Percentiles rank a stretch among this genome's conserved stretches.
phyloP scores from a whole-genome alignment of 805 yeast species.

The Myxozyma geophila region DNA sequence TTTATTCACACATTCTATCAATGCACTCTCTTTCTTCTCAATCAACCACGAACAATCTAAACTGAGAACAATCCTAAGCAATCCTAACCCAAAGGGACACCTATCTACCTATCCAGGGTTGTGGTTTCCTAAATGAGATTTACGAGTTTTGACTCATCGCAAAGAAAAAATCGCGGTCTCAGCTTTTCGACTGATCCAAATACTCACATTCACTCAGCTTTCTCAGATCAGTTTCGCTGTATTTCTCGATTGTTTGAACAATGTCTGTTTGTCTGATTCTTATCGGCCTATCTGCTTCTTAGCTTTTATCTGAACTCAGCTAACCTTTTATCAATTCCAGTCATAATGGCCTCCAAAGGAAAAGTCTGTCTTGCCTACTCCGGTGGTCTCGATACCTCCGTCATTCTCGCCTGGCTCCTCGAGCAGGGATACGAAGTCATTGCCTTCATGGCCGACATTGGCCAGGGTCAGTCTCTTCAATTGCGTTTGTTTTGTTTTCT shows the following conservation, averaged over 20 bases:
- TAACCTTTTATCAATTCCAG: background rate
- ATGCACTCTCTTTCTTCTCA: background rate
- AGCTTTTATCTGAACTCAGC: too few relatives aligned
- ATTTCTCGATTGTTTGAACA: too few relatives aligned
- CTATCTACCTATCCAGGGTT: background rate
- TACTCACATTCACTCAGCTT: too few relatives aligned
- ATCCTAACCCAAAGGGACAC: slow-evolving; percentile 6
- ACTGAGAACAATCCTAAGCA: too few relatives aligned
- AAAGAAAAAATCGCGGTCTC: background rate
- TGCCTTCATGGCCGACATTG: slow-evolving; percentile 97
- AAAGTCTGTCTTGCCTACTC: slow-evolving; percentile 99
- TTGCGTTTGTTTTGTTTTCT: background rate
- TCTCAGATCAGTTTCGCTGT: too few relatives aligned
- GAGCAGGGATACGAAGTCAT: slow-evolving; percentile 98
- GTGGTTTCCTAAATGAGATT: background rate
- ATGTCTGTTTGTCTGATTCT: too few relatives aligned
- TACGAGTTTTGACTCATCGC: slow-evolving; percentile 9
- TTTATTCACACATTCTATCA: background rate
- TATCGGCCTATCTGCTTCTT: background rate
- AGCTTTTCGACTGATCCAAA: too few relatives aligned
- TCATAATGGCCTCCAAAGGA: slow-evolving; percentile 67
- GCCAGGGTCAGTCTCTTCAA: slow-evolving; percentile 56
- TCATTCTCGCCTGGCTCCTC: slow-evolving; percentile 95
- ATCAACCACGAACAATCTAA: background rate
- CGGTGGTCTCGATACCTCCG: slow-evolving; percentile 98